These are phyloP conservation scores for Podospora fimiseda DNA, from an alignment of 495 filamentous ascomycete species.

Conservation along the genomic window DNA sequence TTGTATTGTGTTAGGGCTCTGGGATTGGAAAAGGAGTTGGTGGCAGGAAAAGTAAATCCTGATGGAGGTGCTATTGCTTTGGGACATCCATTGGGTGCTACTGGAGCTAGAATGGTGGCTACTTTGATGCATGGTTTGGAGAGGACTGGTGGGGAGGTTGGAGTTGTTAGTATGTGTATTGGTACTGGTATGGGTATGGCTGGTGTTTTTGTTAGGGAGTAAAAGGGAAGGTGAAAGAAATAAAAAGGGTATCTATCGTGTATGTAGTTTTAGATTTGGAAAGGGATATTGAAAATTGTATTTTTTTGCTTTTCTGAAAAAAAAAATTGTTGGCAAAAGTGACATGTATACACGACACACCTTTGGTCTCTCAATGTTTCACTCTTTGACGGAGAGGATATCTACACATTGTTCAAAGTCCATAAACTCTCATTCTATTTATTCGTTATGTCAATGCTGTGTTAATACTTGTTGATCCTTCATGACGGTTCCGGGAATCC, in stretches of 20 bases:
- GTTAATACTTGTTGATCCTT: no score
- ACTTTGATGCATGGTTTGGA: constrained; percentile 63
- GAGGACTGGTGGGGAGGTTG: constrained; percentile 54
- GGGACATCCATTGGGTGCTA: constrained; percentile 89
- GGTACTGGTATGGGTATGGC: constrained; percentile 69
- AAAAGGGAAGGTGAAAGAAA: constrained; percentile 16
- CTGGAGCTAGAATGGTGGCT: constrained; percentile 74
- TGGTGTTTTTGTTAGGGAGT: constrained; percentile 77
- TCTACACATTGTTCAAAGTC: no score
- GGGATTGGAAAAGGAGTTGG: constrained; percentile 55
- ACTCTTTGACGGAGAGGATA: no score
- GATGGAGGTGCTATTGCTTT: constrained; percentile 91
- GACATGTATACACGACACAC: no score
- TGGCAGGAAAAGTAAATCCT: constrained; percentile 69
- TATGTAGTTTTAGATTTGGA: no score
- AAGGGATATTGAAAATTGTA: background rate
- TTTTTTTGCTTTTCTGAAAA: background rate
- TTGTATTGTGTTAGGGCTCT: constrained; percentile 72
- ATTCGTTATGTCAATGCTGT: no score
- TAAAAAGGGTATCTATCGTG: background rate
- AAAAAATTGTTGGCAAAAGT: background rate
- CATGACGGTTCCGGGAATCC: no score
- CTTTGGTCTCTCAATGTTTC: no score
- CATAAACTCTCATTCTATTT: no score
- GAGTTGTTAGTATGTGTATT: constrained; percentile 82